Conservation (phyloP, 2,329 filamentous ascomycete species). For the Fusarium nelsonii region DNA sequence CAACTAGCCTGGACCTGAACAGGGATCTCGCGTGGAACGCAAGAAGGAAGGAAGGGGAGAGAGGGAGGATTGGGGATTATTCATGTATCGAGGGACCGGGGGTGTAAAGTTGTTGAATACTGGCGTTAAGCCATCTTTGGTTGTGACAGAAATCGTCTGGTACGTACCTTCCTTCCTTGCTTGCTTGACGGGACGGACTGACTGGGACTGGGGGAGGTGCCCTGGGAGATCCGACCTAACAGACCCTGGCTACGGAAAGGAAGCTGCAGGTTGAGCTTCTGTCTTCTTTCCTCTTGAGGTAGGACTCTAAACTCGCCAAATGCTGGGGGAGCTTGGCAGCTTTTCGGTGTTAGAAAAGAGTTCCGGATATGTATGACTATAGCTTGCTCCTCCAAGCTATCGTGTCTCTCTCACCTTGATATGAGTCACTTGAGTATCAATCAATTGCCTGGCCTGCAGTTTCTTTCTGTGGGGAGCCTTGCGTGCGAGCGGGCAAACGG, state of each 20-base stretch:
- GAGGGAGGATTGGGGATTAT: constrained; percentile 35
- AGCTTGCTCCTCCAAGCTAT: constrained; percentile 11
- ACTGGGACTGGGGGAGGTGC: not conserved
- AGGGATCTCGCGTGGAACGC: constrained; percentile 44
- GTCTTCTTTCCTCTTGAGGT: constrained; percentile 42
- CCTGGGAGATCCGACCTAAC: constrained; percentile 19
- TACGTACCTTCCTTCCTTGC: constrained; percentile 34
- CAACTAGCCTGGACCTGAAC: constrained; percentile 13
- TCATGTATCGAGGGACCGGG: constrained; percentile 43
- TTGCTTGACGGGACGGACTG: not conserved
- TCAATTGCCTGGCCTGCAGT: not conserved
- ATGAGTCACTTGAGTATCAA: constrained; percentile 28
- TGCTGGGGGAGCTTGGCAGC: constrained; percentile 32
- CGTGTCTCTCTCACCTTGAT: constrained; percentile 2
- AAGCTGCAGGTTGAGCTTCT: constrained; percentile 39
- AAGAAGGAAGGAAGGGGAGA: constrained; percentile 23
- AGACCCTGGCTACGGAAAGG: constrained; percentile 35
- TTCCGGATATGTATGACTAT: constrained; percentile 17
- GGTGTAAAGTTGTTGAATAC: constrained; percentile 4
- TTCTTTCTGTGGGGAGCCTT: not conserved
- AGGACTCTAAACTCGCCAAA: constrained; percentile 29
- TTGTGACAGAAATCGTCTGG: constrained; percentile 19
- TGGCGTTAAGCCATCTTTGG: constrained; percentile 1
- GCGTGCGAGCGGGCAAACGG: constrained; percentile 1
- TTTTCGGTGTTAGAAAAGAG: constrained; percentile 29